Base-by-base conservation (phyloP, 306 rosid genomes). In the Prunus mongolica region DNA sequence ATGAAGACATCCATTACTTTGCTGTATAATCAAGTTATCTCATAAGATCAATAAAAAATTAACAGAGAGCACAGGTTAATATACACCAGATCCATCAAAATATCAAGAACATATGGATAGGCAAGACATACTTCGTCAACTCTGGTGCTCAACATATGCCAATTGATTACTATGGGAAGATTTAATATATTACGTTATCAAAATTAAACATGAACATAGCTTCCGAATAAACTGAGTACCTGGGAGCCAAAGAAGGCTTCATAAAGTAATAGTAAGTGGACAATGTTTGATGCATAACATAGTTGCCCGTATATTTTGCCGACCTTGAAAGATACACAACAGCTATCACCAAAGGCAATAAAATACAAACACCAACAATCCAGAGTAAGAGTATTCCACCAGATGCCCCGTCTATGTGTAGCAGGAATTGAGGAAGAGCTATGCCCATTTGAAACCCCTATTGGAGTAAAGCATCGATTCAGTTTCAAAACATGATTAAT, bases 401-500 rank as follows among this genome's bases (percentile, higher is more conserved):
- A 65, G 96, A 91, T 78, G 97, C 91, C 88, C 98, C 97, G 61
- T 92, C 91, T 15, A 89, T 84, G 62, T 96, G 80, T 65, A 96
- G 89, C 74, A 96, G 80, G 86, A 96, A 92, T 75, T 96, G 93
- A 69, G 99, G 98, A 70, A 96, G 98, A 78, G 98, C 97, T 82
- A 92, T 92, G 76, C 99, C 97, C 99, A 96, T 96, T 92, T 92
- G 93, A 76, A 96, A 96, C 49, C 99, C 99, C 99, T 96, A 85
- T 65, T 61, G 16, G 61, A 79, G 82, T 41, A 82, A 82, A 80
- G 54, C 72, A 75, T 41, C 81, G 79, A 47, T 49, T 68, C 56
- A 81, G 63, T 71, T 73, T 63, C 75, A 67, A 71, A 74, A 69
- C 57, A 54, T 16, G 54, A 44, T 27, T 22, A 30, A 6, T 67